phyloP scores from a whole-genome alignment of 106 monocot species.

The Dioscorea zingiberensis region DNA sequence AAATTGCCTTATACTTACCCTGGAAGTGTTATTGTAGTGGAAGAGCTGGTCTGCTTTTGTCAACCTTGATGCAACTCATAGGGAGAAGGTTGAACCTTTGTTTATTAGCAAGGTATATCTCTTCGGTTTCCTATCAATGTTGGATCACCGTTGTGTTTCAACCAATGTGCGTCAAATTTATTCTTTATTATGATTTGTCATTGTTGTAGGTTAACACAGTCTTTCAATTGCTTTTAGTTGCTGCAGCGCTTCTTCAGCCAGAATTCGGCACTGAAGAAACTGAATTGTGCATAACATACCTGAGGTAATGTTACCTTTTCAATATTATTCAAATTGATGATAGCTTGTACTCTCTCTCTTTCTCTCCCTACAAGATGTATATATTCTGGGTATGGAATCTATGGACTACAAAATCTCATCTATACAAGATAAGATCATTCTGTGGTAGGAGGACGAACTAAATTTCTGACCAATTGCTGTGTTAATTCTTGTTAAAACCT shows the following conservation, averaged over 20 bases:
- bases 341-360: too few relatives aligned
- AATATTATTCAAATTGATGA: too few relatives aligned
- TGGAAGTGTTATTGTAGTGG: constrained; percentile 44
- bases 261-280: constrained; percentile 72
- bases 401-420: too few relatives aligned
- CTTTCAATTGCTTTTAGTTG: constrained; percentile 84
- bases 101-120: constrained; percentile 87
- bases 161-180: background rate
- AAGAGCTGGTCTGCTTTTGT: constrained; percentile 78
- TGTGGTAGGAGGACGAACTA: too few relatives aligned
- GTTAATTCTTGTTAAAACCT: too few relatives aligned
- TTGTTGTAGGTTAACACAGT: constrained; percentile 78
- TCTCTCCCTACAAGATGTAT: too few relatives aligned
- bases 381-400: too few relatives aligned
- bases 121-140: constrained; percentile 1
- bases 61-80: constrained; percentile 54
- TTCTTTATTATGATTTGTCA: background rate
- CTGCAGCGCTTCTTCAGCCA: constrained; percentile 89
- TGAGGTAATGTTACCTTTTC: constrained; percentile 44
- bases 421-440: too few relatives aligned
- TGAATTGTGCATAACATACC: constrained; percentile 56
- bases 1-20: too few relatives aligned
- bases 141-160: background rate
- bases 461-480: too few relatives aligned
- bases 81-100: constrained; percentile 80